Evolutionary conservation across 2,329 filamentous ascomycete species (phyloP).

Genomic region (Penicillium expansum): DNA sequence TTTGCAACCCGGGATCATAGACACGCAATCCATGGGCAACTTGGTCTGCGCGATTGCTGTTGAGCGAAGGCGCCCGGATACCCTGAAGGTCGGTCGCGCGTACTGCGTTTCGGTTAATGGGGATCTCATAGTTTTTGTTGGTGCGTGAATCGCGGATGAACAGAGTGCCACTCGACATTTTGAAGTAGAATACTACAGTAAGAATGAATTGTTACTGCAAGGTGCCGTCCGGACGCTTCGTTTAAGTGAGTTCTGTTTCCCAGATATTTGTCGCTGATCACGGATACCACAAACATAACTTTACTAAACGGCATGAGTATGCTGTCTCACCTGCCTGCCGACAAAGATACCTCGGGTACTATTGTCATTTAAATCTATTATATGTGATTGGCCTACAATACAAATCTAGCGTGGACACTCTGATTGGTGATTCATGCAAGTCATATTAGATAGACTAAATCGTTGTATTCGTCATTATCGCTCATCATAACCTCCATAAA

Average conservation of each 20-base stretch:
- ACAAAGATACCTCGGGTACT: background rate
- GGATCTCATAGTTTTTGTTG: slow-evolving; percentile 26
- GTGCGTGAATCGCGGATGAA: slow-evolving; percentile 33
- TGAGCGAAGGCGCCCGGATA: slow-evolving; percentile 22
- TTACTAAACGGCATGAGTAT: too few species aligned
- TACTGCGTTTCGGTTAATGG: slow-evolving; percentile 30
- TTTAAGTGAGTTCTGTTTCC: background rate
- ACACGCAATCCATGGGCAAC: slow-evolving; percentile 29
- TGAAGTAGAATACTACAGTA: background rate
- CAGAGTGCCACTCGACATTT: slow-evolving; percentile 15
- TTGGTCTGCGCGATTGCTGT: slow-evolving; percentile 24
- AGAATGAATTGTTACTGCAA: background rate
- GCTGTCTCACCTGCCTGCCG: background rate
- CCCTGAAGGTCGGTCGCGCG: slow-evolving; percentile 28
- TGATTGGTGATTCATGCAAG: background rate
- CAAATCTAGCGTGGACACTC: background rate
- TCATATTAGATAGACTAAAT: slow-evolving; percentile 1
- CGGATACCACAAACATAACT: background rate
- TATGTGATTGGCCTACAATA: background rate
- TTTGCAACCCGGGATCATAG: slow-evolving; percentile 35
- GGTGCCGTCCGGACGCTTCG: background rate
- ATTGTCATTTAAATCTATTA: background rate
- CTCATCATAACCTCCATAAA: background rate
- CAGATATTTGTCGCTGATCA: background rate
- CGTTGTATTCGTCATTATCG: background rate